A percentile compares a stretch with the other conserved stretches of the same genome.
Evolutionary conservation across 192 early-diverging fungal genomes (phyloP).

Genomic region (Coemansia sp.): DNA sequence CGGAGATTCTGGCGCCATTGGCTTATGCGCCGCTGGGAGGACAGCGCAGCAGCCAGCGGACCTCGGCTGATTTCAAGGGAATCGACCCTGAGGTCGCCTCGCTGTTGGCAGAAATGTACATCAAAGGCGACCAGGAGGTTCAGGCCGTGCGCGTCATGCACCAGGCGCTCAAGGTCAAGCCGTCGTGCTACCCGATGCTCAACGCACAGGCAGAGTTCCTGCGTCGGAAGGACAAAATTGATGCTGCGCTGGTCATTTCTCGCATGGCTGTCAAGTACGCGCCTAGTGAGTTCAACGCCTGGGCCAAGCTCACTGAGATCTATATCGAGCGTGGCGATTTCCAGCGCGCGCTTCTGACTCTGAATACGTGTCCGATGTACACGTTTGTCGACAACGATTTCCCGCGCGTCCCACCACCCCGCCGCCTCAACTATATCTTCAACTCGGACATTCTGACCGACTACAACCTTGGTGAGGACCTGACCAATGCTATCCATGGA

Average conservation of each 20-base stretch:
- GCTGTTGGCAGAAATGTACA: constrained; percentile 77
- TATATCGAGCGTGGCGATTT: constrained; percentile 86
- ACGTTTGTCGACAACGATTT: constrained; percentile 84
- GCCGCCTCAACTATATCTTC: constrained; percentile 85
- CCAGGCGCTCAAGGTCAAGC: constrained; percentile 72
- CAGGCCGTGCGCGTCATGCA: constrained; percentile 89
- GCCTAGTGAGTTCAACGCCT: constrained; percentile 92
- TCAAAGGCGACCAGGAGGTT: constrained; percentile 86
- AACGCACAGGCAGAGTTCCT: constrained; percentile 91
- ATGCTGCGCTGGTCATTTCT: constrained; percentile 83
- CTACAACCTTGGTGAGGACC: constrained; percentile 43
- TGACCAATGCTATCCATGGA: constrained; percentile 33
- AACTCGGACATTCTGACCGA: constrained; percentile 70
- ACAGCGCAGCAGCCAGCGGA: constrained; percentile 12
- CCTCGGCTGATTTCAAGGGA: constrained; percentile 41
- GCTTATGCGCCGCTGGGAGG: constrained; percentile 44
- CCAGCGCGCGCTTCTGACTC: constrained; percentile 81
- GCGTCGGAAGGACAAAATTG: constrained; percentile 68
- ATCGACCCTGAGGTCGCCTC: constrained; percentile 88
- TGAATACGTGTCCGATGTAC: constrained; percentile 99
- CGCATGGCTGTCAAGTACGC: constrained; percentile 93
- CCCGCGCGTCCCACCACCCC: constrained; percentile 88
- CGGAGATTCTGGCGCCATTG: constrained; percentile 75
- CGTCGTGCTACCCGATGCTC: constrained; percentile 79
- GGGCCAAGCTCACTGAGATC: constrained; percentile 93